Evolutionary conservation across 768 basidiomycete species (phyloP).

Genomic region (Xerocomellus amylosporus): DNA sequence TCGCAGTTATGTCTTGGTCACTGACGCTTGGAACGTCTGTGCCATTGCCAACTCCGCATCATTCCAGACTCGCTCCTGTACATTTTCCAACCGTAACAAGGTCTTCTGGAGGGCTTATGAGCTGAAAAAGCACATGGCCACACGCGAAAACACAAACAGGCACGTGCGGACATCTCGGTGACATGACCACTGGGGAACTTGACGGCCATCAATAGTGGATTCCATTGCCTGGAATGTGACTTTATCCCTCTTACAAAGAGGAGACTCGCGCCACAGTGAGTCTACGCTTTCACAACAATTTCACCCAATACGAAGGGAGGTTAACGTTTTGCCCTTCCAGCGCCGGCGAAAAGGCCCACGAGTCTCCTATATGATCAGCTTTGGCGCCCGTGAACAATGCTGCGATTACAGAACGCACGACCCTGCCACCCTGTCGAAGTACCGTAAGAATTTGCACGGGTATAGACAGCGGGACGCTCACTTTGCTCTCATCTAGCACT

Average conservation of each 20-base stretch:
- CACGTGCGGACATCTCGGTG: background rate
- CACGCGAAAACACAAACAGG: slow-evolving; percentile 14
- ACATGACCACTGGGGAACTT: background rate
- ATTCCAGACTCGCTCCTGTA: slow-evolving; percentile 15
- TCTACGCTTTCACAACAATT: background rate
- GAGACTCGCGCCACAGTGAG: slow-evolving; percentile 25
- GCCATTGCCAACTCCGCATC: background rate
- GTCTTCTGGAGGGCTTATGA: slow-evolving; percentile 17
- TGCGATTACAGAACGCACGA: slow-evolving; percentile 27
- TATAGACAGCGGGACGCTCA: no score
- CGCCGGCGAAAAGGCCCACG: slow-evolving; percentile 18
- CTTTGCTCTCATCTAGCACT: no score
- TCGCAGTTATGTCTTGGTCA: background rate
- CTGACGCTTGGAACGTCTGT: slow-evolving; percentile 1
- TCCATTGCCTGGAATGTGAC: slow-evolving; percentile 16
- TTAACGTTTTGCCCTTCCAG: slow-evolving; percentile 7
- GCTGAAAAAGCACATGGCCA: slow-evolving; percentile 22
- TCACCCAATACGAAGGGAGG: background rate
- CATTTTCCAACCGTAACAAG: slow-evolving; percentile 7
- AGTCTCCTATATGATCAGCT: slow-evolving; percentile 12
- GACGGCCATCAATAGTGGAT: slow-evolving; percentile 9
- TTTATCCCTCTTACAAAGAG: slow-evolving; percentile 23
- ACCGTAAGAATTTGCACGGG: slow-evolving; percentile 23
- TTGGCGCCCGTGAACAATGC: background rate
- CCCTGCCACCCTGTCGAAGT: slow-evolving; percentile 26